Base-by-base conservation (phyloP, 345 rosid species). In the Lepidium africanum region DNA sequence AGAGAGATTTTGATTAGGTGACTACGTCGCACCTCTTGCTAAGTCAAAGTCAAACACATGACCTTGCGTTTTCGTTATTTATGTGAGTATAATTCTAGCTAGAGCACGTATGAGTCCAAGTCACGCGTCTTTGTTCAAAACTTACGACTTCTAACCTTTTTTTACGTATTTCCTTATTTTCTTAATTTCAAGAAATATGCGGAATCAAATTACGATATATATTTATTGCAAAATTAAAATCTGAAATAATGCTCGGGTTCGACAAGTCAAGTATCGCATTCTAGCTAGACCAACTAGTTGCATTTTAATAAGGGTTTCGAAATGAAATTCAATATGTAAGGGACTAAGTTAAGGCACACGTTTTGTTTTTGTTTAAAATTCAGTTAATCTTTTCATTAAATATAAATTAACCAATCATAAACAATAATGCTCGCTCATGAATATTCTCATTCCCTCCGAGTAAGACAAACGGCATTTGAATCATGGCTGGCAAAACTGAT, bases 71-170 rank as follows among this genome's bases (percentile, higher is more conserved):
- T 38, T 61, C 65, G 37, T 62, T 46, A 35, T 30, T 62, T 43
- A 5, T 46, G 30, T 37, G 25, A 14, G 5, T 48, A 19, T 55
- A 53, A 46, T 52, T 36, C 5, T 46, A 2, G 40, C 5, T 46
- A 2, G 40, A 21, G 50, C 61, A 56, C 27, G 32, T 27, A 27
- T 27, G 65, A 69, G 54, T 56, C 52, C 54, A 63, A 27, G 60
- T 75, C 70, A 75, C 60, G 78, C 65, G 78, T 75, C 74, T 63
- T 47, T 63, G 66, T 62, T 74, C 78, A 74, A 67, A 27, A 67
- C 45, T n/a, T 6, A 21, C 54, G 73, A 74, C 72, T 43, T 48
- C 11, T 2, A 45, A 9, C 33, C 57, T 16, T 53, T 7, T 33
- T 30, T 23, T 59, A 21, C 23, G 23, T 17, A 41, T 41, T 42